These are phyloP conservation scores for Calocybe gambosa DNA, from an alignment of 1,284 basidiomycete genomes.

Conservation along the genomic window DNA sequence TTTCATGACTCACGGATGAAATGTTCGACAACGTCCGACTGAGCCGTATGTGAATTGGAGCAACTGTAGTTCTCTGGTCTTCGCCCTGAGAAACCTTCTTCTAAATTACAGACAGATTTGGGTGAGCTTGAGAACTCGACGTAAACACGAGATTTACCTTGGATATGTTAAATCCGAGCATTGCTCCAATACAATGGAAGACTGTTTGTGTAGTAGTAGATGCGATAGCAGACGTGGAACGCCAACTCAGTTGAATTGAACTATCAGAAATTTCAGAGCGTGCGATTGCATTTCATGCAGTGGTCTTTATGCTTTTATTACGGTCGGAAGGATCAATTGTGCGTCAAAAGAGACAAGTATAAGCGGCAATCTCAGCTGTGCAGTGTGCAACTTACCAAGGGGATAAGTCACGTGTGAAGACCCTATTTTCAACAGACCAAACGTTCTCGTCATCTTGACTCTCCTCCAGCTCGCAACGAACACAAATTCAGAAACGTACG, in stretches of 20 bases:
- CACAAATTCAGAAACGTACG: no score
- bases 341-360: neutral
- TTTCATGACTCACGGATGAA: slow-evolving; percentile 1
- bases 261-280: neutral
- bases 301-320: neutral
- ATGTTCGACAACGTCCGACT: slow-evolving; percentile 4
- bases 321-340: neutral
- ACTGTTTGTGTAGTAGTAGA: neutral
- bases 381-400: neutral
- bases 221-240: neutral
- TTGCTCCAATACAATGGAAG: neutral
- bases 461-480: no score
- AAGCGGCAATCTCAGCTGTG: neutral
- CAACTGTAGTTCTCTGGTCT: neutral
- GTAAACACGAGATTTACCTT: neutral
- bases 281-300: neutral
- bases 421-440: neutral
- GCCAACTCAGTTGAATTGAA: neutral
- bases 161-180: slow-evolving; percentile 2
- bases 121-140: no score
- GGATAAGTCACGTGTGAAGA: neutral
- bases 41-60: slow-evolving; percentile 2
- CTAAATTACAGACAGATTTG: neutral
- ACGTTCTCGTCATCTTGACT: no score
- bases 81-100: neutral